Conservation (phyloP, 164 flowering plant species). For the Umbellularia californica region DNA sequence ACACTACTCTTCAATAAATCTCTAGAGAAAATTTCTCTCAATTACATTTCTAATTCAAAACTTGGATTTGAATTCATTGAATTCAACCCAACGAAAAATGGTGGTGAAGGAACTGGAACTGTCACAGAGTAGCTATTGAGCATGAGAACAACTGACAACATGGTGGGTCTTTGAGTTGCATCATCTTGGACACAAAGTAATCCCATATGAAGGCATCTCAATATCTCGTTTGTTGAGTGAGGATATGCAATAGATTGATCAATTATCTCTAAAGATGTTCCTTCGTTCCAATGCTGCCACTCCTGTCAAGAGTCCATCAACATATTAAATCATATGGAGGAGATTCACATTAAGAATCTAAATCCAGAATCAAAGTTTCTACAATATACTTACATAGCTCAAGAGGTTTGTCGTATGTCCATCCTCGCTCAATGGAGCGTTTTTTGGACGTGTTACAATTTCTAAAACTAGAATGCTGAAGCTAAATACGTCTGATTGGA, state of each 20-base stretch:
- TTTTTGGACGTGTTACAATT: constrained; percentile 9
- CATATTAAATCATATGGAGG: neutral
- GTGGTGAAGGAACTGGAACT: constrained; percentile 17
- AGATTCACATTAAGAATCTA: neutral
- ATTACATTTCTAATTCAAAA: too few species aligned
- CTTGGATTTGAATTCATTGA: too few species aligned
- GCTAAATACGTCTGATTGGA: constrained; percentile 5
- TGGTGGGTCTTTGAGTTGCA: constrained; percentile 37
- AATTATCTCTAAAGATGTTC: constrained; percentile 24
- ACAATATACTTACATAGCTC: neutral
- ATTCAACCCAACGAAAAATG: constrained; percentile 7
- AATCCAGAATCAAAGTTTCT: neutral
- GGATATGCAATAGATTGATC: constrained; percentile 21
- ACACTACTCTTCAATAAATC: too few species aligned
- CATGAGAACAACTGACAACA: constrained; percentile 36
- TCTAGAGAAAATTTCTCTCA: too few species aligned
- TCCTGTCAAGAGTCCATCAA: constrained; percentile 23
- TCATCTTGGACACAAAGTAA: constrained; percentile 49
- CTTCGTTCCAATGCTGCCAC: constrained; percentile 42
- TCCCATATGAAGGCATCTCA: constrained; percentile 45
- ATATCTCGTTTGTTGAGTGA: constrained; percentile 16
- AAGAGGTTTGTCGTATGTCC: neutral
- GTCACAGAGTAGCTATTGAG: constrained; percentile 13
- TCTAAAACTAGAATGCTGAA: constrained; percentile 10
- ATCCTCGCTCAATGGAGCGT: neutral